These are phyloP conservation scores for Penstemon eatonii DNA, from an alignment of 257 asterid genomes.

Conservation along the genomic window DNA sequence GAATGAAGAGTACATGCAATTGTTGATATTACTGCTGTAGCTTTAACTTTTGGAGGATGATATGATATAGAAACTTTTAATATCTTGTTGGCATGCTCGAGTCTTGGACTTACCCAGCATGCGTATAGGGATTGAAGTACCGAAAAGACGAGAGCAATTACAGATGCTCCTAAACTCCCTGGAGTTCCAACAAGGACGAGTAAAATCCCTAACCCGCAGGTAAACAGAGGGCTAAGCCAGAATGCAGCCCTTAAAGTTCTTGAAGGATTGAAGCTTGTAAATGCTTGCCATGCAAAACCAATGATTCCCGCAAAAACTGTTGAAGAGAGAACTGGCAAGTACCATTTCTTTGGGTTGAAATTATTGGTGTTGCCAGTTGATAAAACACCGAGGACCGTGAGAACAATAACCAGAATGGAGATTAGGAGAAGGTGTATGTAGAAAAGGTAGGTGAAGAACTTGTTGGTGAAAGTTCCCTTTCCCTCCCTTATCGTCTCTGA, in stretches of 20 bases:
- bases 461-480: conserved; percentile 39
- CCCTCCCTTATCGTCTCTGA: conserved; percentile 38
- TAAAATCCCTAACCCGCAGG: conserved; percentile 44
- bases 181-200: conserved; percentile 54
- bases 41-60: conserved; percentile 42
- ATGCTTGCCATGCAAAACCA: conserved; percentile 48
- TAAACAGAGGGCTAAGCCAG: conserved; percentile 62
- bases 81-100: conserved; percentile 36
- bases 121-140: conserved; percentile 51
- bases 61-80: conserved; percentile 37
- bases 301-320: conserved; percentile 45
- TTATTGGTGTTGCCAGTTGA: conserved; percentile 24
- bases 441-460: conserved; percentile 39
- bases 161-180: conserved; percentile 46
- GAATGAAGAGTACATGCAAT: conserved; percentile 35
- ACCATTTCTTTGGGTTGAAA: conserved; percentile 48
- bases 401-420: conserved; percentile 36
- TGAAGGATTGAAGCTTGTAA: conserved; percentile 35
- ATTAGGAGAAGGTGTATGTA: conserved; percentile 39
- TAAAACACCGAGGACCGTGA: conserved; percentile 37
- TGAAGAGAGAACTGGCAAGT: conserved; percentile 42
- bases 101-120: conserved; percentile 56
- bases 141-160: conserved; percentile 36
- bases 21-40: conserved; percentile 32
- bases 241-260: conserved; percentile 44